Base-by-base conservation (phyloP, 129 eudicot species). In the Pseudognaphalium luteoalbum region DNA sequence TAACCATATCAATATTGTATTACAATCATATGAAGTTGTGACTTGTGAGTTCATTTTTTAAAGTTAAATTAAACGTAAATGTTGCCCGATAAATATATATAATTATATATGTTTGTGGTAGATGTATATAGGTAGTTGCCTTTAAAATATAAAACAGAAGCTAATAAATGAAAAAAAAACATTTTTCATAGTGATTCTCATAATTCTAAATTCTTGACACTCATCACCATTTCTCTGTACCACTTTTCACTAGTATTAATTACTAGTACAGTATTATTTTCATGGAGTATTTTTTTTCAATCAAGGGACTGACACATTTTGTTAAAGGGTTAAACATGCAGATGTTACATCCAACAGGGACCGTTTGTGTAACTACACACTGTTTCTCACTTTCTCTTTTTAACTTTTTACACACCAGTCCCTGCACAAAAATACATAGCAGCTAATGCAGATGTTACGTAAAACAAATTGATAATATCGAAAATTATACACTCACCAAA, bases 301-400 rank as follows among this genome's bases (percentile, higher is more conserved):
- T 67, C 17, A 62, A 76, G 66, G 14, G 25, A 67, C 80, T 67
- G 81, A 67, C 81, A 76, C 33, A 25, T 33, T 58, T 77, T 77
- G 39, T 22, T 37, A 11, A 10, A 59, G 75, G 81, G 41, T 52
- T 68, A 32, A 77, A 69, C 69, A 57, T 68, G 81, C 50, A 77
- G 7, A 44, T 75, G 64, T 75, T 64, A 29, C 72, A 62, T 16
- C 35, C 29, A 41, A 29, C 7, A 62, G 22, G 78, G 72, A 75
- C 79, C 63, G 32, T 75, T 75, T 63, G 71, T 47, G 47, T n/a
- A n/a, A 64, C 20, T 32, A 2, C 47, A 9, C 63, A 4, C 72
- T 11, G 19, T 63, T 34, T 74, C 56, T 62, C 47, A 15, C 20
- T 63, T 34, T 74, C 56, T 62, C 47, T 7, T 5, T 39, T 59